Conservation (phyloP, 2,329 filamentous ascomycete species). For the Ceratocystis albifundus region DNA sequence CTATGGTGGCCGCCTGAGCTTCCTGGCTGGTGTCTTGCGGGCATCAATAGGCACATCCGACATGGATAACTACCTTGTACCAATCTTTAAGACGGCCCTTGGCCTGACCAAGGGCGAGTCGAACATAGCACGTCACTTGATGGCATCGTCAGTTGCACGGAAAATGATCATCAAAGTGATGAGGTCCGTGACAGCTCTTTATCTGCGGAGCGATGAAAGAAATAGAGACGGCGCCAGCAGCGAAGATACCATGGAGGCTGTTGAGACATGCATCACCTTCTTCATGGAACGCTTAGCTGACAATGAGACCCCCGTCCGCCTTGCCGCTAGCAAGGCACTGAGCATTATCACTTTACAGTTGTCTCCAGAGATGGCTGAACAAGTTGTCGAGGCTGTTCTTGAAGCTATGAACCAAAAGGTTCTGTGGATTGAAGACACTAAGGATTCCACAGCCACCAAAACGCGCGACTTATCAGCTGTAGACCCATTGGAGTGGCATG, state of each 20-base stretch:
- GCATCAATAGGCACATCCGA: constrained; percentile 61
- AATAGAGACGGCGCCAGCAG: constrained; percentile 36
- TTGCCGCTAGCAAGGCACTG: constrained; percentile 84
- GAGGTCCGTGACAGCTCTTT: constrained; percentile 58
- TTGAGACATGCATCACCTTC: constrained; percentile 74
- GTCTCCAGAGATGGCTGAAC: constrained; percentile 64
- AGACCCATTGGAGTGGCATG: constrained; percentile 81
- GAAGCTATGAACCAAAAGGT: constrained; percentile 53
- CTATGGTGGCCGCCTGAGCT: constrained; percentile 67
- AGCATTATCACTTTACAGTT: constrained; percentile 76
- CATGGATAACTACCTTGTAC: constrained; percentile 53
- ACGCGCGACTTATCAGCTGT: constrained; percentile 59
- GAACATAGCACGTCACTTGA: constrained; percentile 42
- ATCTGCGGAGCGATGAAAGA: constrained; percentile 32
- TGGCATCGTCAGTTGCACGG: constrained; percentile 64
- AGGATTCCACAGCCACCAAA: constrained; percentile 29
- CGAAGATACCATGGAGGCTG: constrained; percentile 39
- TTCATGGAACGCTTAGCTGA: constrained; percentile 70
- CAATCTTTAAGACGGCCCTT: constrained; percentile 55
- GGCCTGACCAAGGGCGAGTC: constrained; percentile 43
- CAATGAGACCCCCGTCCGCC: constrained; percentile 78
- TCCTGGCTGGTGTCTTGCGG: constrained; percentile 61
- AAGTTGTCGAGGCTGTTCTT: constrained; percentile 79
- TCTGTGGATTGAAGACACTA: constrained; percentile 37
- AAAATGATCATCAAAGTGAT: constrained; percentile 80